Evolutionary conservation across 169 alveolate genomes (phyloP), one percentile per base, ranked within the genome.

Genomic region (Cystoisospora suis): DNA sequence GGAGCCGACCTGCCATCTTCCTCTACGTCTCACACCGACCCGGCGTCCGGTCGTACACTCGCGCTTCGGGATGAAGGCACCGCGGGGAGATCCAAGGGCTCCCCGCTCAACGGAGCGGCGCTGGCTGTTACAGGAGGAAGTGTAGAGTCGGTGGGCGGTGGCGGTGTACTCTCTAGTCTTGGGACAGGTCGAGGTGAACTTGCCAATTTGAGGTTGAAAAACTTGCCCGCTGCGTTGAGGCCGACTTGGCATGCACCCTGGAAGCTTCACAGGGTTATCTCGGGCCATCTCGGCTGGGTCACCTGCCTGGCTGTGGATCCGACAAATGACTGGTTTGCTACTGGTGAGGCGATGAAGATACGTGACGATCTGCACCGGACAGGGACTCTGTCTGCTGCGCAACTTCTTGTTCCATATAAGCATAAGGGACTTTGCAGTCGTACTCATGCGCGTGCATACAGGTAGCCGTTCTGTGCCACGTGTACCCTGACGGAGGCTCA

Each of bases 241-340:
- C 98, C 98, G 0, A 90, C 91, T 36, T 98, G 99, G 99, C 99
- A 98, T 93, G 98, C 99, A 29, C 99, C 99, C 40, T 99, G 99
- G 99, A 98, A 98, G 97, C 93, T 99, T 72, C 96, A 96, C 94
- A 94, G 99, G 91, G 99, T 99, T 70, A 97, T 98, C 53, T 95
- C 98, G 72, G 99, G 99, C 0, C 99, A 99, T 93, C 97, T 97
- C 91, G 99, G 99, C 27, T 99, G 99, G 99, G 99, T 99, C 32
- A 96, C 99, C 75, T 97, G 99, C 86, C 96, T 99, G 56, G 98
- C 98, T 32, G 98, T 98, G 34, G 99, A 99, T 90, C 98, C 98
- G 53, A 97, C 98, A 17, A 99, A 99, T 92, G 96, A 97, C 90
- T 99, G 98, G 97, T 98, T 98, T 93, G 99, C 97, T 23, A 94